These are phyloP conservation scores for Hibiscus trionum DNA, from an alignment of 345 rosid species.

Conservation along the genomic window DNA sequence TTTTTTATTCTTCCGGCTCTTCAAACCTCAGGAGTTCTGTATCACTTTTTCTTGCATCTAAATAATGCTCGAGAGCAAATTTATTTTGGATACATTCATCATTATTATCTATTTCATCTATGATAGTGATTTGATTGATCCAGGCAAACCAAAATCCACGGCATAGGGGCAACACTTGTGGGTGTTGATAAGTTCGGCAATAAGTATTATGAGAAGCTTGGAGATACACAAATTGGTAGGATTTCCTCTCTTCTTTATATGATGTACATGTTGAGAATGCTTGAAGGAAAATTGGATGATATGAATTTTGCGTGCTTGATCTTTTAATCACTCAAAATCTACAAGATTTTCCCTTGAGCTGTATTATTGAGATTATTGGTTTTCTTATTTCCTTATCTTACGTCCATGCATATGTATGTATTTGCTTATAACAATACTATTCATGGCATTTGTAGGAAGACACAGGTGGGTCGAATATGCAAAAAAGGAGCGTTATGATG, in stretches of 20 bases:
- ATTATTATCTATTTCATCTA: background rate
- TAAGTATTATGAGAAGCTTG: slow-evolving; percentile 79
- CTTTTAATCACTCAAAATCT: background rate
- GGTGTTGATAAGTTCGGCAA: slow-evolving; percentile 91
- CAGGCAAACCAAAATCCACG: slow-evolving; percentile 96
- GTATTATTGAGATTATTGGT: background rate
- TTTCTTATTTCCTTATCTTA: slow-evolving; percentile 1
- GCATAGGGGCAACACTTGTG: slow-evolving; percentile 71
- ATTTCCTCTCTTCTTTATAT: slow-evolving; percentile 1
- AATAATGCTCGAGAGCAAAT: background rate
- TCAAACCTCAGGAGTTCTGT: background rate
- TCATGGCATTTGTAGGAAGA: slow-evolving; percentile 46
- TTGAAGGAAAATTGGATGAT: background rate
- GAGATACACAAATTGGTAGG: slow-evolving; percentile 64
- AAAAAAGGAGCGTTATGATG: slow-evolving; percentile 73
- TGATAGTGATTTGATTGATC: slow-evolving; percentile 9
- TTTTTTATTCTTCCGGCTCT: background rate
- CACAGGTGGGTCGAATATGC: slow-evolving; percentile 97
- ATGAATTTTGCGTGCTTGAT: background rate
- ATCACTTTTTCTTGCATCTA: background rate
- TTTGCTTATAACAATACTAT: background rate
- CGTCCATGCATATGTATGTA: background rate
- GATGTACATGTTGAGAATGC: background rate
- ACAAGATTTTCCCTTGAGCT: background rate
- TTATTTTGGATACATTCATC: background rate